Evolutionary conservation across 306 rosid species (phyloP), one percentile per base, ranked within the genome.

Genomic region (Vigna radiata): DNA sequence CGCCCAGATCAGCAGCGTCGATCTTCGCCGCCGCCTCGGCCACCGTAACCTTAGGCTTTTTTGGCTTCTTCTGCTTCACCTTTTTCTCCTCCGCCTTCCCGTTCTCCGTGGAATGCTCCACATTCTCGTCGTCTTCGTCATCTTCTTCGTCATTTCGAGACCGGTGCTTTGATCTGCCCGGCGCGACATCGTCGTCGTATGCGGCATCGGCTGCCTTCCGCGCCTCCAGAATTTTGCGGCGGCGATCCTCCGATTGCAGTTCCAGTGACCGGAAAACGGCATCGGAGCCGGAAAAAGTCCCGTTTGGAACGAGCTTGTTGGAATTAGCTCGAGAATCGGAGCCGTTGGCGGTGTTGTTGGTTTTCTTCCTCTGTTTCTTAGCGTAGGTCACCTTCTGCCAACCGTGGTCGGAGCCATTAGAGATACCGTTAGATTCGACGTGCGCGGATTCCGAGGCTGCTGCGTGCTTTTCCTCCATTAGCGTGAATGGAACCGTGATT

Each of bases 351-450:
- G 8, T 53, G 66, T 66, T 61, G 23, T 86, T 87, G 72, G 81
- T 14, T 89, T 90, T 94, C 88, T 84, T 90, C 88, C 77, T 90
- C 83, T 87, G 95, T 18, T 91, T 90, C 86, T 89, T 94, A 0
- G 90, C 80, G 86, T 93, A 93, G 66, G 93, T 88, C 18, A 94
- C 98, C 92, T 94, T 94, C 74, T 92, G 96, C 98, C 98, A 94
- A 29, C 98, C 97, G 44, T 89, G 92, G 89, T 94, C 97, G 73
- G 52, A 21, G 78, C 29, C 41, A 31, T 71, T 58, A 41, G 81
- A 44, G 39, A 60, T 69, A 21, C 83, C 70, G 77, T 77, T 77
- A 0, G 76, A 66, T 65, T 77, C 86, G 53, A 14, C 9, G 62
- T 29, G 33, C 2, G 73, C 54, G 8, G 70, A 72, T 13, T 77